phyloP scores from a whole-genome alignment of 305 asterid species.

The Ilex paraguariensis region DNA sequence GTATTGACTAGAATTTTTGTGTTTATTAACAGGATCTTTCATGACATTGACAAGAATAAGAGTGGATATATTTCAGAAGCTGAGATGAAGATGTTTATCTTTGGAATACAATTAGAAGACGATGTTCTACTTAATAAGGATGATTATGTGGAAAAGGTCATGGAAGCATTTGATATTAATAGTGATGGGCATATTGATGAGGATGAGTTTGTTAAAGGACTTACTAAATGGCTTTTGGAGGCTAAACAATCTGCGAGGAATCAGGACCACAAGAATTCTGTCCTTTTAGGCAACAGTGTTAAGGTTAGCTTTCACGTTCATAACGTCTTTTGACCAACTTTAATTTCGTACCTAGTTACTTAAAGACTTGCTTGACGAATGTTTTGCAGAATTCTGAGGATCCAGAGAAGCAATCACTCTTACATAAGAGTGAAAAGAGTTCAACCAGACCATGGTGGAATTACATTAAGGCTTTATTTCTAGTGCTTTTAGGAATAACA shows the following conservation, averaged over 20 bases:
- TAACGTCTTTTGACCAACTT: no score
- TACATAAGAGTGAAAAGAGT: constrained; percentile 1
- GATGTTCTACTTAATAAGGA: constrained; percentile 22
- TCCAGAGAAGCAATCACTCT: not conserved
- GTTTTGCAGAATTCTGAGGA: constrained; percentile 5
- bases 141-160: constrained; percentile 30
- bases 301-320: no score
- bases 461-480: constrained; percentile 30
- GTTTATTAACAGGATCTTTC: constrained; percentile 24
- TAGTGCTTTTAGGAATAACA: constrained; percentile 25
- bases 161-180: constrained; percentile 35
- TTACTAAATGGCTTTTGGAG: constrained; percentile 31
- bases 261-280: not conserved
- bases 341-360: no score
- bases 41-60: constrained; percentile 27
- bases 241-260: not conserved
- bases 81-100: constrained; percentile 39
- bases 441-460: constrained; percentile 21
- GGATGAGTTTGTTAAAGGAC: constrained; percentile 40
- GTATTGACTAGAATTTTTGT: not conserved
- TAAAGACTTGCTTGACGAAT: no score
- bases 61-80: constrained; percentile 29
- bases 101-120: constrained; percentile 35
- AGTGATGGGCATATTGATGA: constrained; percentile 34
- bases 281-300: not conserved